These are phyloP conservation scores for Schwanniomyces yamadae DNA, from an alignment of 805 yeast genomes.

Conservation along the genomic window DNA sequence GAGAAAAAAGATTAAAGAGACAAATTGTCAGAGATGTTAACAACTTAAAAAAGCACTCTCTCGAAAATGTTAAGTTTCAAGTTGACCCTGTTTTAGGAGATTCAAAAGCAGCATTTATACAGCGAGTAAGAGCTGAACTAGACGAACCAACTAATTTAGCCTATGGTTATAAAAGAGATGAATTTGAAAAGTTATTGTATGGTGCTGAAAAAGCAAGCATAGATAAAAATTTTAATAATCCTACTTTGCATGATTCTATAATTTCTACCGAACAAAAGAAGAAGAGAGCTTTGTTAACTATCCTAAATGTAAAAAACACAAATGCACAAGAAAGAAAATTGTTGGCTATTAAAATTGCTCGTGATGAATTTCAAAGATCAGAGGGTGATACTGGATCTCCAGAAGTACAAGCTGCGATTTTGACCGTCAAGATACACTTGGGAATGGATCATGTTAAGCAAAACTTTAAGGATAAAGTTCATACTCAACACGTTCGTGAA, in stretches of 20 bases:
- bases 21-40: conserved; percentile 40
- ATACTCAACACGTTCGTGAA: conserved; percentile 71
- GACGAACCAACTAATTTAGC: conserved; percentile 65
- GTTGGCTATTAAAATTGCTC: conserved; percentile 62
- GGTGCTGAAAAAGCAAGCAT: conserved; percentile 72
- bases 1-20: conserved; percentile 39
- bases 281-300: conserved; percentile 67
- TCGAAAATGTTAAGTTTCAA: conserved; percentile 29
- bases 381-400: conserved; percentile 94
- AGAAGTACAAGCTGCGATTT: conserved; percentile 92
- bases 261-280: conserved; percentile 48
- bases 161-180: conserved; percentile 55
- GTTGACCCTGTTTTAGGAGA: conserved; percentile 87
- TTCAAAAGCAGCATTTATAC: conserved; percentile 61
- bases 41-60: conserved; percentile 39
- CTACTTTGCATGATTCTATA: conserved; percentile 28
- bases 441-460: conserved; percentile 68
- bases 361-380: conserved; percentile 73
- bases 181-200: conserved; percentile 71
- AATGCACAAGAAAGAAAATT: conserved; percentile 55
- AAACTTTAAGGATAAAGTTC: conserved; percentile 69
- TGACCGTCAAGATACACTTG: conserved; percentile 77
- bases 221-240: conserved; percentile 30
- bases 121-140: conserved; percentile 63
- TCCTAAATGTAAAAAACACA: conserved; percentile 72